These are phyloP conservation scores for Dryadomyces sulphureus DNA, from an alignment of 2,329 filamentous ascomycete species.

Conservation along the genomic window DNA sequence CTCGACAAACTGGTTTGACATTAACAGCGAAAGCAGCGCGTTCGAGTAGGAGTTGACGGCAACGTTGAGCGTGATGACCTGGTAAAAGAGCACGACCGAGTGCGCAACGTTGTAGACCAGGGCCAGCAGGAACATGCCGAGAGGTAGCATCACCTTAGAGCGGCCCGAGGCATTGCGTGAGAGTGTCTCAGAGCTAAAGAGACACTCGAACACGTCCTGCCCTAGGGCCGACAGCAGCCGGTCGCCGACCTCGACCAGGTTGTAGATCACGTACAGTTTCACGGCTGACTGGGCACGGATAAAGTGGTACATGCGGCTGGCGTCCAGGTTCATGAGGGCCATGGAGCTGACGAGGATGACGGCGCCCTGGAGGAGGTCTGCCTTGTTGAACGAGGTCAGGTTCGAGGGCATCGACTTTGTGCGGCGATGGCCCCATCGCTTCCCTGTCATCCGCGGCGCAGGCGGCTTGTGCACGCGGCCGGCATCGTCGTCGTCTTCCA, in stretches of 20 bases:
- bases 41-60: conserved; percentile 98
- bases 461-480: neutral
- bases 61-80: conserved; percentile 94
- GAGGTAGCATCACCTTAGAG: conserved; percentile 76
- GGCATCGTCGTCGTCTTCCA: neutral
- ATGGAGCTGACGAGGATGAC: conserved; percentile 77
- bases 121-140: conserved; percentile 82
- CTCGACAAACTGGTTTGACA: conserved; percentile 98
- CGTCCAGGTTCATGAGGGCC: conserved; percentile 80
- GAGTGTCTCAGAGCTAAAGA: conserved; percentile 85
- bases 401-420: conserved; percentile 76
- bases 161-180: conserved; percentile 77
- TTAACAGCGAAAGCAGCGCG: conserved; percentile 74
- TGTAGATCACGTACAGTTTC: conserved; percentile 98
- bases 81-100: conserved; percentile 81
- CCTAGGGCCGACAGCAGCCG: conserved; percentile 80
- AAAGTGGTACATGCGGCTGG: conserved; percentile 94
- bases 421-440: conserved; percentile 32
- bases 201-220: conserved; percentile 89
- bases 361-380: conserved; percentile 80
- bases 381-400: conserved; percentile 80
- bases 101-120: conserved; percentile 80
- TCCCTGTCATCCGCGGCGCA: neutral
- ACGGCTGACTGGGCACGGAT: conserved; percentile 93
- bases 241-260: conserved; percentile 86